Evolutionary conservation across 805 yeast species (phyloP).

Genomic region (Candida khao-thaluensis): DNA sequence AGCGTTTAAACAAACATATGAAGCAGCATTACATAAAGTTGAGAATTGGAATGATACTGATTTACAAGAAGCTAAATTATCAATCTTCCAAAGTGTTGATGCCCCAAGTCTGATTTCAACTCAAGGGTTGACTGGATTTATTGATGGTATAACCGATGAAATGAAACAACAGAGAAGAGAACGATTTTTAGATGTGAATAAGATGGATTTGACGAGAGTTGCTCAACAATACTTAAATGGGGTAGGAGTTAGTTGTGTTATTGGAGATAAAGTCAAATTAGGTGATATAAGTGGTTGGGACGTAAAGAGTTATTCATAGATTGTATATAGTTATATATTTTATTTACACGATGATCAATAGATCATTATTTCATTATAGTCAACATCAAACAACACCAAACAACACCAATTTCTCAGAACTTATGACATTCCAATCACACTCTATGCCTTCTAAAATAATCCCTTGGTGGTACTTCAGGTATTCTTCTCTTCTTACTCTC

Average conservation of each 20-base stretch:
- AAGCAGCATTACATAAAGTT: slow-evolving; percentile 37
- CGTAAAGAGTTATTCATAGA: slow-evolving; percentile 15
- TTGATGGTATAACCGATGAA: slow-evolving; percentile 70
- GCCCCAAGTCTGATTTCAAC: slow-evolving; percentile 80
- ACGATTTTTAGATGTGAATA: slow-evolving; percentile 62
- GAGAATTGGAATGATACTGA: slow-evolving; percentile 59
- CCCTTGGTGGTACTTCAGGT: slow-evolving; percentile 45
- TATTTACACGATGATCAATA: no score
- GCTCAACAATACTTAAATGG: slow-evolving; percentile 61
- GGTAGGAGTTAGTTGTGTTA: slow-evolving; percentile 36
- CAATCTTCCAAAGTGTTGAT: slow-evolving; percentile 88
- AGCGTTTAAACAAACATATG: slow-evolving; percentile 54
- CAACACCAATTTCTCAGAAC: no score
- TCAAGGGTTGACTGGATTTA: slow-evolving; percentile 70
- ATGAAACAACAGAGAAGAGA: slow-evolving; percentile 81
- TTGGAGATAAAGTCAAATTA: slow-evolving; percentile 41
- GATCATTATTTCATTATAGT: no score
- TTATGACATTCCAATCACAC: no score
- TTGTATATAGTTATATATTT: no score
- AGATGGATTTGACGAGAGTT: slow-evolving; percentile 59
- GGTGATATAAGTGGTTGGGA: slow-evolving; percentile 23
- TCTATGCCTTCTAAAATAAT: slow-evolving; percentile 30
- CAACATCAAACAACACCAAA: no score
- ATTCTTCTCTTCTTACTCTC: slow-evolving; percentile 87
- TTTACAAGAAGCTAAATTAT: slow-evolving; percentile 83